phyloP scores from a whole-genome alignment of 2,329 filamentous ascomycete genomes.

The Neofusicoccum laricinum region DNA sequence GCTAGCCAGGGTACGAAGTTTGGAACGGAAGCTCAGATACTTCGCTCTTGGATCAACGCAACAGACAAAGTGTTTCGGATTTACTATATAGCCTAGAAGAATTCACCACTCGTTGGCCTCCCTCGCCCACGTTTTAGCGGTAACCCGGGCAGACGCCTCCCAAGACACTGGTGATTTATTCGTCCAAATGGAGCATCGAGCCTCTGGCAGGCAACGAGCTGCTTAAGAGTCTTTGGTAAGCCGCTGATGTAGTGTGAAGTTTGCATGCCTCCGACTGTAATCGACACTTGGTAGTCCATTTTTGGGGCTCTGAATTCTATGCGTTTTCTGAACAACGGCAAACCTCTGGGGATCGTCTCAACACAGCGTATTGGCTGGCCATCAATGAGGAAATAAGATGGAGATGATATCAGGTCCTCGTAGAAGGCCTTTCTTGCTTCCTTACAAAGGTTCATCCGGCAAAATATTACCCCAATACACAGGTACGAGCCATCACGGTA shows the following conservation, averaged over 20 bases:
- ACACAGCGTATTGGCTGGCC: conserved; percentile 19
- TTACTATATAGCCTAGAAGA: too few species aligned
- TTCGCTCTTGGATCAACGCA: too few species aligned
- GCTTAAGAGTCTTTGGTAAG: conserved; percentile 16
- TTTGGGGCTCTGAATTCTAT: conserved; percentile 13
- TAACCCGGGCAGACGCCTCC: conserved; percentile 16
- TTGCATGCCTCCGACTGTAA: conserved; percentile 17
- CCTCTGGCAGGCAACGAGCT: conserved; percentile 17
- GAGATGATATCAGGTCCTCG: conserved; percentile 9
- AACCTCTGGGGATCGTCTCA: conserved; percentile 6
- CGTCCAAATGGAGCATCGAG: conserved; percentile 20
- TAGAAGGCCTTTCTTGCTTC: conserved; percentile 17
- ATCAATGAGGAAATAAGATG: conserved; percentile 20
- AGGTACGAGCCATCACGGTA: conserved; percentile 8
- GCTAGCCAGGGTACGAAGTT: too few species aligned
- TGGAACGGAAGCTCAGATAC: too few species aligned
- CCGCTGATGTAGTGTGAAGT: conserved; percentile 20
- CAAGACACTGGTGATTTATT: conserved; percentile 9
- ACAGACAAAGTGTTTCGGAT: too few species aligned
- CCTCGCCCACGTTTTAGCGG: not conserved
- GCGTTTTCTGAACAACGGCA: conserved; percentile 15
- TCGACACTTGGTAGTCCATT: conserved; percentile 13
- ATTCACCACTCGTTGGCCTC: too few species aligned
- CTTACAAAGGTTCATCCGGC: conserved; percentile 16
- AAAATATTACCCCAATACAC: conserved; percentile 20